Percentiles rank a stretch among this genome's conserved stretches.
phyloP scores from a whole-genome alignment of 176 grass and related monocot genomes.

The Raddia distichophylla region DNA sequence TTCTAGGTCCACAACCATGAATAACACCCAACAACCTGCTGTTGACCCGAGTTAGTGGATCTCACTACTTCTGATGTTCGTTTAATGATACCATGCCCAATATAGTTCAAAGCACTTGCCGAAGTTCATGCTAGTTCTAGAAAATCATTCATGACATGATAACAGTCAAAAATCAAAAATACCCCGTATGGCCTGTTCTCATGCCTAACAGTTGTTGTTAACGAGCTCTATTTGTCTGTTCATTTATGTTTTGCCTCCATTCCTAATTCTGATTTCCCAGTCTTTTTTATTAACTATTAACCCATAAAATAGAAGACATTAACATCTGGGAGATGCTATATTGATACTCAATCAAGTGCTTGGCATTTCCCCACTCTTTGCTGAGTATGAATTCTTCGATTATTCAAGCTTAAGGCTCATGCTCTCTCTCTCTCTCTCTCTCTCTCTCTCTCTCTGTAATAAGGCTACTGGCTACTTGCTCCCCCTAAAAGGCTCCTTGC shows the following conservation, averaged over 20 bases:
- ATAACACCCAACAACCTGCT: slow-evolving; percentile 53
- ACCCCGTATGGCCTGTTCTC: not conserved
- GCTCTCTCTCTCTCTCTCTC: not conserved
- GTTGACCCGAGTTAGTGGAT: slow-evolving; percentile 63
- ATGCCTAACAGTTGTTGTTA: slow-evolving; percentile 10
- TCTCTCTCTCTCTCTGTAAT: no score
- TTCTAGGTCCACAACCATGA: slow-evolving; percentile 53
- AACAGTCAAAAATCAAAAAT: slow-evolving; percentile 9
- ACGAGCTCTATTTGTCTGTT: not conserved
- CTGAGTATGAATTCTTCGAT: not conserved
- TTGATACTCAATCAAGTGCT: not conserved
- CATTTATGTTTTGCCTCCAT: not conserved
- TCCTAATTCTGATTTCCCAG: not conserved
- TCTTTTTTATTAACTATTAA: not conserved
- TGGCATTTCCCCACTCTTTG: not conserved
- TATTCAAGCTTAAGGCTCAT: not conserved
- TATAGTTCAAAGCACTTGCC: slow-evolving; percentile 13
- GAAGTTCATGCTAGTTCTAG: not conserved
- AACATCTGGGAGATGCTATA: not conserved
- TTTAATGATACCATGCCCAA: not conserved
- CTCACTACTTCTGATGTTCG: slow-evolving; percentile 16
- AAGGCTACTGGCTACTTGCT: not conserved
- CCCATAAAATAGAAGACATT: not conserved
- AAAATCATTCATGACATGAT: slow-evolving; percentile 28
- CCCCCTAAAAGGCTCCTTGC: not conserved